These are phyloP conservation scores for Scenedesmus sp. DNA, from an alignment of 163 green algal genomes.

Conservation along the genomic window DNA sequence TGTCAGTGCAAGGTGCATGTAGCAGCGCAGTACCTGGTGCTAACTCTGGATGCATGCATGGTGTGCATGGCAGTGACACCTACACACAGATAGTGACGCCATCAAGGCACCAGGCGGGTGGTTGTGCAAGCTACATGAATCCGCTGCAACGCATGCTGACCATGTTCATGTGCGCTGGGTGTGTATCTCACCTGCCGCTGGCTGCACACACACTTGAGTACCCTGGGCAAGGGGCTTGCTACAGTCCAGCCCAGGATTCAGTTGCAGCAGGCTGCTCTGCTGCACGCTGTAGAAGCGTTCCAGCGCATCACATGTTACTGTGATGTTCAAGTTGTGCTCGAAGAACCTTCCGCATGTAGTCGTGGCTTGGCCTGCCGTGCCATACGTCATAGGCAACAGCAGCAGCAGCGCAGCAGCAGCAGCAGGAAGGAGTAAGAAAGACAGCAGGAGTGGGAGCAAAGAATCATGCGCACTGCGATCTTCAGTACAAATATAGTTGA, in stretches of 20 bases:
- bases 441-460: neutral
- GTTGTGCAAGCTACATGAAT: neutral
- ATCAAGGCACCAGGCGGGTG: neutral
- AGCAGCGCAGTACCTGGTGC: no score
- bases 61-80: neutral
- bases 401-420: neutral
- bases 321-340: neutral
- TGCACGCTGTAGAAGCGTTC: neutral
- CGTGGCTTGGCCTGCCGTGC: neutral
- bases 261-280: neutral
- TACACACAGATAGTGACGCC: neutral
- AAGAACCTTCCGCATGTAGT: neutral
- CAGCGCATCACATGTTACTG: neutral
- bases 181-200: neutral
- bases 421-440: neutral
- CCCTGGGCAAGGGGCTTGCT: neutral
- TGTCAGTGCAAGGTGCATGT: neutral
- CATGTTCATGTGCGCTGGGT: neutral
- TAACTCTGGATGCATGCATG: neutral
- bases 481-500: neutral
- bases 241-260: constrained; percentile 26
- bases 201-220: neutral
- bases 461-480: neutral
- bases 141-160: no score
- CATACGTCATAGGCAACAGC: neutral